Percentiles rank a stretch among this genome's conserved stretches.
Conservation (phyloP, 345 rosid genomes). For the Geranium rotundifolium region DNA sequence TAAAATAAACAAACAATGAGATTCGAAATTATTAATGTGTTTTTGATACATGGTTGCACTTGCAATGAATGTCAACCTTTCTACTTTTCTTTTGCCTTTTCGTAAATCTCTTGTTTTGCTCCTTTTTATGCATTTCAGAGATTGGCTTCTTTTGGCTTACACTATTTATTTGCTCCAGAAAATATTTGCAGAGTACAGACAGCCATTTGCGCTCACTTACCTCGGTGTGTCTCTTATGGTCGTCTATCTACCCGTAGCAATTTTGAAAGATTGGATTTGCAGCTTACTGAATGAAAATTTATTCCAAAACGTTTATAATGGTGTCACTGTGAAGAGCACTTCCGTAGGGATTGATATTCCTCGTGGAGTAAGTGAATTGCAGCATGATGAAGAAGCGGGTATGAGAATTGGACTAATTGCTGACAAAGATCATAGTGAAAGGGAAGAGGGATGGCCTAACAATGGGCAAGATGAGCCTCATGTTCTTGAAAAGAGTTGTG, state of each 20-base stretch:
- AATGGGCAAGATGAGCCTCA: slow-evolving; percentile 20
- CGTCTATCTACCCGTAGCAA: slow-evolving; percentile 36
- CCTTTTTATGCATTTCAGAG: too few species aligned
- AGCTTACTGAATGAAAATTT: slow-evolving; percentile 10
- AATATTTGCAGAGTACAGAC: slow-evolving; percentile 41
- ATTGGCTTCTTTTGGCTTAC: not conserved
- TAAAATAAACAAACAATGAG: too few species aligned
- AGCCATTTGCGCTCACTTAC: slow-evolving; percentile 53
- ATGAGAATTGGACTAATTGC: slow-evolving; percentile 11
- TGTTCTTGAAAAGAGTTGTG: slow-evolving; percentile 9
- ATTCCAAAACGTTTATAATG: slow-evolving; percentile 5
- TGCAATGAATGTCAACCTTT: too few species aligned
- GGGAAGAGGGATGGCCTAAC: slow-evolving; percentile 34
- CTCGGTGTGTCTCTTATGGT: slow-evolving; percentile 60
- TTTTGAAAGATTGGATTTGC: slow-evolving; percentile 35
- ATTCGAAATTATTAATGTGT: too few species aligned
- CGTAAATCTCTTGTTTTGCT: too few species aligned
- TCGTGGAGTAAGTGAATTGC: slow-evolving; percentile 23
- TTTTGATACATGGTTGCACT: too few species aligned
- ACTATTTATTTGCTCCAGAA: slow-evolving; percentile 16
- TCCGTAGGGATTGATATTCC: slow-evolving; percentile 30
- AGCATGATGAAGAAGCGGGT: slow-evolving; percentile 13
- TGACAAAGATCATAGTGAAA: slow-evolving; percentile 28
- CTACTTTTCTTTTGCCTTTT: too few species aligned
- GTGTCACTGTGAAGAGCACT: slow-evolving; percentile 6